Percentiles rank a stretch among this genome's conserved stretches.
These are phyloP conservation scores for Polytrichum formosum DNA, from an alignment of 225 moss, liverwort and hornwort species.

Conservation along the genomic window DNA sequence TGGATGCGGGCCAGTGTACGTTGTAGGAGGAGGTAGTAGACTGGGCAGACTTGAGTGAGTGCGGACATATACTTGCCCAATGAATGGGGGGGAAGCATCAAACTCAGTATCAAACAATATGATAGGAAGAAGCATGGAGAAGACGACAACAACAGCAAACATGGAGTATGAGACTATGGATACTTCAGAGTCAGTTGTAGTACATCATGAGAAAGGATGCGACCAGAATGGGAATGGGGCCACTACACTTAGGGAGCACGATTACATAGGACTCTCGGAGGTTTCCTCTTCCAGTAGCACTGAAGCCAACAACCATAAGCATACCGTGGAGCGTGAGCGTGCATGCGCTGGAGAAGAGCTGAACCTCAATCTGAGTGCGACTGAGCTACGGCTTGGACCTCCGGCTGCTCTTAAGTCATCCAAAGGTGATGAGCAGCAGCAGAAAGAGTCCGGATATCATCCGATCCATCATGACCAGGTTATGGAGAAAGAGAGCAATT, in stretches of 20 bases:
- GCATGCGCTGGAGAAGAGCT: conserved; percentile 26
- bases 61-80: conserved; percentile 5
- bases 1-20: conserved; percentile 10
- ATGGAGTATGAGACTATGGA: conserved; percentile 33
- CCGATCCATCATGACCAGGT: background rate
- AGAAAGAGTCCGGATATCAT: conserved; percentile 27
- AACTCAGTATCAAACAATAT: conserved; percentile 17
- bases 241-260: conserved; percentile 71
- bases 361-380: conserved; percentile 76
- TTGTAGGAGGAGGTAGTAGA: conserved; percentile 11
- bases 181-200: conserved; percentile 13
- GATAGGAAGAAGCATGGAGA: conserved; percentile 12
- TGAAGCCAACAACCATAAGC: conserved; percentile 15
- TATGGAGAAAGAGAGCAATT: background rate
- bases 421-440: conserved; percentile 24
- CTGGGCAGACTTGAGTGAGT: background rate
- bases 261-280: conserved; percentile 77
- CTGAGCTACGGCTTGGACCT: conserved; percentile 70
- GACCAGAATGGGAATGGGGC: conserved; percentile 47
- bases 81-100: conserved; percentile 35
- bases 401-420: conserved; percentile 27
- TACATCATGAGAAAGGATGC: conserved; percentile 31
- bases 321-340: background rate
- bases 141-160: no score
- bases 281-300: conserved; percentile 47